Base-by-base conservation (phyloP, 73 alveolate species). In the Halteria grandinella region DNA sequence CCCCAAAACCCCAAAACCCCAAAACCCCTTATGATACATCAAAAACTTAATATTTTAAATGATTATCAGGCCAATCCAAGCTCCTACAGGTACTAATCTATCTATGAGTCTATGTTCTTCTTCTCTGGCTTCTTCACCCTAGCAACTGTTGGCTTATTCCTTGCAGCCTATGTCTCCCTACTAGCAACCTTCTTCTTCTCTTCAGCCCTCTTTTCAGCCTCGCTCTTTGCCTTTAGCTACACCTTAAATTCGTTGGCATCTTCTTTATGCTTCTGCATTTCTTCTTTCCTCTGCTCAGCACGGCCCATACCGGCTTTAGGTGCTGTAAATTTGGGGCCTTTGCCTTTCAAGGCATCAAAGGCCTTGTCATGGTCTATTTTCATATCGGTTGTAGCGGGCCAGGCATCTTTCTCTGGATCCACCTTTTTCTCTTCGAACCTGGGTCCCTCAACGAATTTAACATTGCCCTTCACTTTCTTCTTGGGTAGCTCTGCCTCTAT, bases 281-380 rank as follows among this genome's bases (percentile, higher is more conserved):
- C 66, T 24, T 44, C 66, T 45, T 44, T 18, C 43, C 15, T 28
- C 53, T 66, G 52, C 37, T 20, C 47, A 21, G n/a, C n/a, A n/a
- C n/a, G n/a, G n/a, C n/a, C n/a, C n/a, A n/a, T n/a, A 66, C 28
- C 1, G 15, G 23, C 21, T 66, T 66, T 18, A 66, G 17, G 47
- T 66, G 55, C 32, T 44, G 31, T 4, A 32, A 41, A 21, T 66
- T 57, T 28, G 39, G 43, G 24, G 43, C 80, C 21, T 60, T 60
- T 31, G 43, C 59, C 41, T 54, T 73, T 34, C 34, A 45, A 24
- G 14, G 93, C 93, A 33, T 75, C 39, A 24, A 75, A 24, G 17
- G 89, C 86, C 47, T 81, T 87, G 31, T 87, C 91, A 1, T 72
- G 43, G 29, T 71, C 86, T 0, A 79, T 52, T 12, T 79, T 44